These are phyloP conservation scores for Trametes pubescens DNA, from an alignment of 1,284 basidiomycete genomes.

Conservation along the genomic window DNA sequence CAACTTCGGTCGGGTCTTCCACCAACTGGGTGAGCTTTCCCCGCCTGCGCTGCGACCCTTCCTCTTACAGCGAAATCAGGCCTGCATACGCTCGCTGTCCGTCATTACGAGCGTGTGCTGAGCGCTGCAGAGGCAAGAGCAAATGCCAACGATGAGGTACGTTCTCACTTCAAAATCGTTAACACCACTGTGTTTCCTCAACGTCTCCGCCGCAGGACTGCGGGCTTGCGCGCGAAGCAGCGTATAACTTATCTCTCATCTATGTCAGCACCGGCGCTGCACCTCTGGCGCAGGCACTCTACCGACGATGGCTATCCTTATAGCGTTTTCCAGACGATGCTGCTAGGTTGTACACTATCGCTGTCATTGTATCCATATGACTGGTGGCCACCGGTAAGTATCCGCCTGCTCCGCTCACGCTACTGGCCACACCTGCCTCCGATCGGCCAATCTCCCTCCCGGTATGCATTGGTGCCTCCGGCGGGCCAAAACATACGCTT, in stretches of 20 bases:
- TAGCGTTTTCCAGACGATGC: conserved; percentile 34
- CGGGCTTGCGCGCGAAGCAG: conserved; percentile 74
- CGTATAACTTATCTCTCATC: conserved; percentile 88
- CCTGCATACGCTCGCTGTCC: conserved; percentile 79
- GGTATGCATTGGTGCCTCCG: no score
- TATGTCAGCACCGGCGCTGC: conserved; percentile 81
- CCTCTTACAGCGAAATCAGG: conserved; percentile 53
- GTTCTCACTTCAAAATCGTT: conserved; percentile 11
- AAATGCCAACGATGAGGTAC: conserved; percentile 36
- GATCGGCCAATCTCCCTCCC: not conserved
- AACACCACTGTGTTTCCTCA: not conserved
- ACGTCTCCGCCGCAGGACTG: conserved; percentile 43
- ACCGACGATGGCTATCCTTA: conserved; percentile 73
- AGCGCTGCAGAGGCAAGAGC: conserved; percentile 56
- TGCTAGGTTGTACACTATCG: not conserved
- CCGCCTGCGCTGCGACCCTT: not conserved
- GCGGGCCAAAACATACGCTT: not conserved
- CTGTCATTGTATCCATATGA: not conserved
- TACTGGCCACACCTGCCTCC: not conserved
- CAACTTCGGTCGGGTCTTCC: conserved; percentile 92
- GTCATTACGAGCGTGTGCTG: conserved; percentile 84
- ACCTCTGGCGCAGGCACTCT: conserved; percentile 69
- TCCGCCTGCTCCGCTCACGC: no score
- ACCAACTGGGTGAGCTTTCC: conserved; percentile 77
- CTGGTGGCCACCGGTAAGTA: no score